Evolutionary conservation across 164 flowering plant genomes (phyloP).

Genomic region (Tetracentron sinense): DNA sequence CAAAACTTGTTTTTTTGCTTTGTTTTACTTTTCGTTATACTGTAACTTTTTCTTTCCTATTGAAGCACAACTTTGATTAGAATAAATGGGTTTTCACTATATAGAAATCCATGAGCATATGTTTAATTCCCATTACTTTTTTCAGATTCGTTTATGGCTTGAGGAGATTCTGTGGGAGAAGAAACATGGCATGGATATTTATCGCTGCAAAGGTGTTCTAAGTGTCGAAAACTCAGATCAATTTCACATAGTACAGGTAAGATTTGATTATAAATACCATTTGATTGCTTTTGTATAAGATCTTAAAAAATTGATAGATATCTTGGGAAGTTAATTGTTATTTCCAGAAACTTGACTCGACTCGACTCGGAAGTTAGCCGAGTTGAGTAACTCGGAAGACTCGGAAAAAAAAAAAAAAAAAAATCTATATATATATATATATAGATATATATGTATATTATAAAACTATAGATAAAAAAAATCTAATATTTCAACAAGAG

Average conservation of each 20-base stretch:
- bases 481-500: no score
- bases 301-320: background rate
- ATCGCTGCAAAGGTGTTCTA: constrained; percentile 90
- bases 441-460: no score
- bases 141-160: constrained; percentile 72
- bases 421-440: no score
- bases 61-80: background rate
- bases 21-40: no score
- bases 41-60: background rate
- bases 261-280: background rate
- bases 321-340: background rate
- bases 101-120: background rate
- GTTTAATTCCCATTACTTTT: background rate
- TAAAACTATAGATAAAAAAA: no score
- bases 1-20: background rate
- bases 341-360: no score
- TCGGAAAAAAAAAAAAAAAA: no score
- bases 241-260: constrained; percentile 80
- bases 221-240: constrained; percentile 55
- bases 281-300: background rate
- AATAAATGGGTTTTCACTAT: background rate
- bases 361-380: no score
- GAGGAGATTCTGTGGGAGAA: constrained; percentile 99
- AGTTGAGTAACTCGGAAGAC: no score
- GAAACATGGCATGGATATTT: constrained; percentile 75